These are phyloP conservation scores for Cyberlindnera sargentensis DNA, from an alignment of 805 yeast genomes.

Conservation along the genomic window DNA sequence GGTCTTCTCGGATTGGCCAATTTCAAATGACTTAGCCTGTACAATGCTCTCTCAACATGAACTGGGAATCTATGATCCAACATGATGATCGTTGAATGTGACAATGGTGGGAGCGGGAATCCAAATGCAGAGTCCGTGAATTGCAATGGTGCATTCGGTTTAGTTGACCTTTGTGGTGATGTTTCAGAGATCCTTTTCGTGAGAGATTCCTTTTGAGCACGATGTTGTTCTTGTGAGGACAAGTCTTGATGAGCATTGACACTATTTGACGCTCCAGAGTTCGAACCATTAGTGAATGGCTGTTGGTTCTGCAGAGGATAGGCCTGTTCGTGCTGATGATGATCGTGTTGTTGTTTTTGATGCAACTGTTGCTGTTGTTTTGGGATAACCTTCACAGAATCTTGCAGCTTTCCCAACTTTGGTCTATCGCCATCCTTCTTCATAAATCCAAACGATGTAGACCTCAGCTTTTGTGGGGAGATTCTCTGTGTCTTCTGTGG, in stretches of 20 bases:
- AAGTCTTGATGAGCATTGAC: not conserved
- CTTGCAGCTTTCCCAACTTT: conserved; percentile 10
- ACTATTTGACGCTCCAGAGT: too few relatives aligned
- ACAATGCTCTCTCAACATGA: conserved; percentile 94
- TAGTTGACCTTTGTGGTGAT: conserved; percentile 24
- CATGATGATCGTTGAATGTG: conserved; percentile 72
- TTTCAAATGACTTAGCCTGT: conserved; percentile 85
- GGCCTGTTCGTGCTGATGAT: too few relatives aligned
- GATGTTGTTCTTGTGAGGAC: conserved; percentile 13
- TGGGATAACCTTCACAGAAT: conserved; percentile 15
- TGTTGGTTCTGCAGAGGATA: too few relatives aligned
- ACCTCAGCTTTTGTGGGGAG: conserved; percentile 8
- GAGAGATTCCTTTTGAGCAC: conserved; percentile 16
- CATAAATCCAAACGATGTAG: conserved; percentile 8
- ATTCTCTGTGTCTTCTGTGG: not conserved
- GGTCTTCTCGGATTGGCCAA: conserved; percentile 92
- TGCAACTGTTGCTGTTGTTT: not conserved
- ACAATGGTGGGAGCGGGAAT: conserved; percentile 77
- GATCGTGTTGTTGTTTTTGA: not conserved
- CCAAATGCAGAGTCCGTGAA: conserved; percentile 82
- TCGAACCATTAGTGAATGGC: too few relatives aligned
- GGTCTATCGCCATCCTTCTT: conserved; percentile 3
- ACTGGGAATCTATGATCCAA: conserved; percentile 83
- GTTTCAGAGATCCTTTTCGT: conserved; percentile 25
- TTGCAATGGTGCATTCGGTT: conserved; percentile 50